A percentile compares a stretch with the other conserved stretches of the same genome.
phyloP scores from a whole-genome alignment of 331 rosid genomes.

The Dryas integrifolia region DNA sequence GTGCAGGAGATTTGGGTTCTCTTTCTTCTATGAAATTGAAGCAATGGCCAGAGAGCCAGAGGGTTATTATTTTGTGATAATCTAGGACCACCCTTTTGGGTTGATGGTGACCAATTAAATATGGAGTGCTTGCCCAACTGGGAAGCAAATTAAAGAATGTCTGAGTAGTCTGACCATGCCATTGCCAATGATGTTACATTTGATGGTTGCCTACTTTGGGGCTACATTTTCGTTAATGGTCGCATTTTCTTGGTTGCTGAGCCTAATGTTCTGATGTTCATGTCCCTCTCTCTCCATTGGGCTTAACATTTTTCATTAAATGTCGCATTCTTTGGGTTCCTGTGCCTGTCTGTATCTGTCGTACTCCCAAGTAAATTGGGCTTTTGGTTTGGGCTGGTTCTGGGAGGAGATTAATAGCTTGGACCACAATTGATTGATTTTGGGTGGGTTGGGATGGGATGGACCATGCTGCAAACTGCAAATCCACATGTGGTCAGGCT shows the following conservation, averaged over 20 bases:
- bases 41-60: neutral
- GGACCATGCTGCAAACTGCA: neutral
- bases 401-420: neutral
- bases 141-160: conserved; percentile 48
- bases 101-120: neutral
- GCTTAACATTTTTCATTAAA: conserved; percentile 24
- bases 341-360: conserved; percentile 8
- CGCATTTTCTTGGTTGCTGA: conserved; percentile 59
- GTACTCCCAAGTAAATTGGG: conserved; percentile 3
- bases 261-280: conserved; percentile 25
- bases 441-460: neutral
- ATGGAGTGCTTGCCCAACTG: conserved; percentile 17
- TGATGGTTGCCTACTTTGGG: neutral
- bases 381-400: neutral
- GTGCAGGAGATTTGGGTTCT: neutral
- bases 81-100: too few species aligned
- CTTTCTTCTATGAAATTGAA: conserved; percentile 15
- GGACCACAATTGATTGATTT: conserved; percentile 7
- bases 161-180: neutral
- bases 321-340: conserved; percentile 25
- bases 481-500: neutral
- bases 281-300: conserved; percentile 18
- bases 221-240: conserved; percentile 35
- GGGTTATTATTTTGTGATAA: too few species aligned
- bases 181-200: conserved; percentile 22